These are phyloP conservation scores for Fragaria nilgerrensis DNA, from an alignment of 306 rosid genomes.

Conservation along the genomic window DNA sequence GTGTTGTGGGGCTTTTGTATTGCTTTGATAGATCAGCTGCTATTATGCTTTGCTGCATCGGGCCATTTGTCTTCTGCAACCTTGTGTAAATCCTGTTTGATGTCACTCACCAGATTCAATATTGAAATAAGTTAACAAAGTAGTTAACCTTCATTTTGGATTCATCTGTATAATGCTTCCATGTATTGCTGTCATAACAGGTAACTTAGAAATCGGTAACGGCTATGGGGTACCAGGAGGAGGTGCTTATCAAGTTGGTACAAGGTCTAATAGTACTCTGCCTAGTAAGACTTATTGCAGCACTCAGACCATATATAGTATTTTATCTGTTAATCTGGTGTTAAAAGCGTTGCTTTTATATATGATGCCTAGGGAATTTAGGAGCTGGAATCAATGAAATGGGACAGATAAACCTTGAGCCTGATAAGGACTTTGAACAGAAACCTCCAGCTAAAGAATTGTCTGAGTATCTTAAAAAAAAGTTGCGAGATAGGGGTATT, in stretches of 20 bases:
- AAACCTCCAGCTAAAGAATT: conserved; percentile 57
- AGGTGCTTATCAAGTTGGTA: conserved; percentile 66
- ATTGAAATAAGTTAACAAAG: neutral
- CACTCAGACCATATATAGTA: neutral
- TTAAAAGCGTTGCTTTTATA: conserved; percentile 17
- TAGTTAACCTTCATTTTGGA: neutral
- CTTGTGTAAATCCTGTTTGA: neutral
- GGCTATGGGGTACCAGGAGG: conserved; percentile 99
- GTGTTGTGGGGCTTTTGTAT: neutral
- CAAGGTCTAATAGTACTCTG: conserved; percentile 28
- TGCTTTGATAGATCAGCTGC: neutral
- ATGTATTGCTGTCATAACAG: conserved; percentile 37
- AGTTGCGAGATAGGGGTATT: conserved; percentile 86
- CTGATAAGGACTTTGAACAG: conserved; percentile 38
- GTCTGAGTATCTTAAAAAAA: conserved; percentile 87
- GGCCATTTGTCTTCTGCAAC: no score
- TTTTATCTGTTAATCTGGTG: conserved; percentile 11
- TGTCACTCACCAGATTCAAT: conserved; percentile 1
- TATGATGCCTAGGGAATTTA: conserved; percentile 38
- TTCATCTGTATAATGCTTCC: conserved; percentile 3
- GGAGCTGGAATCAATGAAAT: conserved; percentile 40
- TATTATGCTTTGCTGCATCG: neutral
- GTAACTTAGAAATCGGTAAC: conserved; percentile 87
- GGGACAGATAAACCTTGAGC: conserved; percentile 31
- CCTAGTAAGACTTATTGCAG: conserved; percentile 23